A percentile compares a stretch with the other conserved stretches of the same genome.
Conservation (phyloP, 257 asterid species). For the Jaltomata sinuosa region DNA sequence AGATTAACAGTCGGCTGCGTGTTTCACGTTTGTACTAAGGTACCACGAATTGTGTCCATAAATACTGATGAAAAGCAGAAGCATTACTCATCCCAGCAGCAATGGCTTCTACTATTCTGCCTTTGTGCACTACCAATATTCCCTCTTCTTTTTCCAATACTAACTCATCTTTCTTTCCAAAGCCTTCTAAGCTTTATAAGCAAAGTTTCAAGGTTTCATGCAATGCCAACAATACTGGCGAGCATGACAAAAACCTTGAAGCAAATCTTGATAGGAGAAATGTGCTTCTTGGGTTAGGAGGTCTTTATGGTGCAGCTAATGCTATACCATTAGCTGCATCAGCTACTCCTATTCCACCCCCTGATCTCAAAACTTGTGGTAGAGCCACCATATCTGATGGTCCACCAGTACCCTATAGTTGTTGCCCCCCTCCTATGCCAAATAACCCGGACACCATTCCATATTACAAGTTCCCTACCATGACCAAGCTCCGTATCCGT, state of each 20-base stretch:
- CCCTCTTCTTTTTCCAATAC: not conserved
- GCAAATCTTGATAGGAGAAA: not conserved
- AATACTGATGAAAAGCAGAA: too few species aligned
- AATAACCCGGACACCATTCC: not conserved
- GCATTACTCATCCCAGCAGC: too few species aligned
- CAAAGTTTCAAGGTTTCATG: not conserved
- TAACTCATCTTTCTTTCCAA: not conserved
- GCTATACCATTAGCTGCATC: not conserved
- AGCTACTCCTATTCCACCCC: not conserved
- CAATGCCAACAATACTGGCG: not conserved
- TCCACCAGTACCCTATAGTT: too few species aligned
- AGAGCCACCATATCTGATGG: not conserved
- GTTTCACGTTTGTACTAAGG: too few species aligned
- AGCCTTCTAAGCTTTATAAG: not conserved
- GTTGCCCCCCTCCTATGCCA: not conserved
- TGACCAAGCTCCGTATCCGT: not conserved
- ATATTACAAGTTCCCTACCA: not conserved
- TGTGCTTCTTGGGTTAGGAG: not conserved
- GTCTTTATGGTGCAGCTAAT: not conserved
- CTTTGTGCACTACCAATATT: not conserved
- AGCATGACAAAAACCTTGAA: not conserved
- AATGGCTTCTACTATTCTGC: too few species aligned
- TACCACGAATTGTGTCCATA: too few species aligned
- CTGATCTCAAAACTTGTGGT: not conserved
- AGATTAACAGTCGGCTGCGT: too few species aligned